Evolutionary conservation across 2,329 filamentous ascomycete species (phyloP), one percentile per base, ranked within the genome.

Genomic region (Aspergillus sp.): DNA sequence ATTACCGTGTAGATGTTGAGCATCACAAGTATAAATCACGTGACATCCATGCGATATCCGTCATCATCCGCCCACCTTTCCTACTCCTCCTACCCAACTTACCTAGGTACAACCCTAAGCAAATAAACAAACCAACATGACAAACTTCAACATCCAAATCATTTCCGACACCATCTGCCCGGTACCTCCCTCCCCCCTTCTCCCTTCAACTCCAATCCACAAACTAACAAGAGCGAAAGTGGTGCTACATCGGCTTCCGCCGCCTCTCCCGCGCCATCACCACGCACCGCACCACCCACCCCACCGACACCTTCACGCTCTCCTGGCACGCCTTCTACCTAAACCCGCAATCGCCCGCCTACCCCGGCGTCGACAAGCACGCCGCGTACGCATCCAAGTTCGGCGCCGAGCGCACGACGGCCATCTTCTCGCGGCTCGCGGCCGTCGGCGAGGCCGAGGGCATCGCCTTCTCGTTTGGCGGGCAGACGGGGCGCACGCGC

Each of bases 121-220:
- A n/a, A n/a, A n/a, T n/a, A n/a, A n/a, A n/a, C 62, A 77, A 55
- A 55, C 43, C 41, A 65, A 6, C 44, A 91, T 92, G 88, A 84
- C 86, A 17, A 83, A 85, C 63, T 89, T 92, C 76, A 82, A 84
- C 56, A 88, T 95, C 71, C 84, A 87, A 54, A 83, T 91, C 66
- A 84, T 91, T 53, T 89, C 83, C n/a, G 91, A 96, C 74, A 88
- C 85, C 2, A 82, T 94, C 61, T 95, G 90, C 68, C 88, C 89
- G 64, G 77, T 74, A 60, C 40, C 54, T 56, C 9, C 25, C 10
- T 16, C 21, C 19, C 42, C 44, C 25, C 25, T 19, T 11, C 23
- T 6, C 21, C 7, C 2, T 6, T 23, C 4, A 2, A 17, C 29
- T 38, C 42, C 25, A 32, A 36, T 44, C 23, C 16, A 48, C 41